A percentile compares a stretch with the other conserved stretches of the same genome.
phyloP scores from a whole-genome alignment of 139 green algal genomes.

The Chlamydomonas eustigma region DNA sequence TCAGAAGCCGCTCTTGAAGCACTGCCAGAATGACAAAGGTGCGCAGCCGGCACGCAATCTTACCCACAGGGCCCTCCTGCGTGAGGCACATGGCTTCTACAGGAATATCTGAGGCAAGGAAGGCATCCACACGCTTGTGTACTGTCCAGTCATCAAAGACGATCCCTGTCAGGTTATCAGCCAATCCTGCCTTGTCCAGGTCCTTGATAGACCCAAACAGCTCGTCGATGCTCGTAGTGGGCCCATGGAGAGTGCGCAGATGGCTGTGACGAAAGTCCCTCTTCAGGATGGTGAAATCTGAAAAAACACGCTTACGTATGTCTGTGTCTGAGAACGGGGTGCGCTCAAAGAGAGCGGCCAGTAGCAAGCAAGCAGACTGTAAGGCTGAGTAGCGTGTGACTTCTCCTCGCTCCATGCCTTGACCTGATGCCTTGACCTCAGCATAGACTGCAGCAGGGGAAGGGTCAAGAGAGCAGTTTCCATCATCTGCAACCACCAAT shows the following conservation, averaged over 20 bases:
- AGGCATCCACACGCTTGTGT: constrained; percentile 17
- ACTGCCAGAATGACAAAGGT: constrained; percentile 17
- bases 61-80: constrained; percentile 20
- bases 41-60: constrained; percentile 15
- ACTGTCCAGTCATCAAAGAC: constrained; percentile 32
- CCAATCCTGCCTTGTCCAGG: not conserved
- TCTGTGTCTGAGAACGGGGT: not conserved
- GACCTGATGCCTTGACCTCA: not conserved
- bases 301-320: not conserved
- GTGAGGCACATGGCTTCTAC: constrained; percentile 19
- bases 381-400: constrained; percentile 9
- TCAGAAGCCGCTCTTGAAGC: constrained; percentile 21
- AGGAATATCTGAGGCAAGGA: constrained; percentile 13
- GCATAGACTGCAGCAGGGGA: not conserved
- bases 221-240: constrained; percentile 5
- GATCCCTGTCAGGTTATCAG: constrained; percentile 15
- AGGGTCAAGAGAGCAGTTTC: not conserved
- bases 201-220: constrained; percentile 21
- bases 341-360: constrained; percentile 10
- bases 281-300: constrained; percentile 27
- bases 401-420: not conserved
- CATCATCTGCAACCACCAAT: not conserved
- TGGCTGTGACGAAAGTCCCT: constrained; percentile 18
- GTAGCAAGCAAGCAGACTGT: constrained; percentile 20
- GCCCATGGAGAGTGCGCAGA: constrained; percentile 15